Percentiles rank a stretch among this genome's conserved stretches.
Evolutionary conservation across 2,329 filamentous ascomycete genomes (phyloP).

Genomic region (Trichoderma koningiopsis): DNA sequence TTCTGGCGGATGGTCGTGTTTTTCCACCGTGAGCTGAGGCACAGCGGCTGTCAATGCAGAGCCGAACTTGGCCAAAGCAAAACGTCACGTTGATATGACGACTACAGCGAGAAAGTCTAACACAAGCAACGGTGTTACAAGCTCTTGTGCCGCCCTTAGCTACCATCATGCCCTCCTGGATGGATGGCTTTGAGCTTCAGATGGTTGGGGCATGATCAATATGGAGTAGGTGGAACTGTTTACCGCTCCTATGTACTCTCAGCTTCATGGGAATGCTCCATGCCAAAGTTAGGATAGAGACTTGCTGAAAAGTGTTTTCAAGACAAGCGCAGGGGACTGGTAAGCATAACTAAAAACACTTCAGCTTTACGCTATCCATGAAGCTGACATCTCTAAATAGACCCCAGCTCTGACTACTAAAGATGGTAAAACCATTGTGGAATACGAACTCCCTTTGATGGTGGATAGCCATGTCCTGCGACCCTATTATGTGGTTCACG

Average conservation of each 20-base stretch:
- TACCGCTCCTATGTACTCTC: not conserved
- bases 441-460: not conserved
- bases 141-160: not conserved
- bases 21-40: constrained; percentile 28
- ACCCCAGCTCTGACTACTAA: not conserved
- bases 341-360: not conserved
- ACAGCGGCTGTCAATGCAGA: not conserved
- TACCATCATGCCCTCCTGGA: not conserved
- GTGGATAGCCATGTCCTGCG: not conserved
- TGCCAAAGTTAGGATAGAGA: not conserved
- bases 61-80: not conserved
- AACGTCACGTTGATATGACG: not conserved
- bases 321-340: not conserved
- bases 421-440: not conserved
- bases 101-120: not conserved
- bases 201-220: not conserved
- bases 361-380: not conserved
- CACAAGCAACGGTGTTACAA: not conserved
- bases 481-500: not conserved
- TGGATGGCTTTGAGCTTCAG: not conserved
- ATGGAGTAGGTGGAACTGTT: not conserved
- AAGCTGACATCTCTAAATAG: not conserved
- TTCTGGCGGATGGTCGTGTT: constrained; percentile 40
- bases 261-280: not conserved
- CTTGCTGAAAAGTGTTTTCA: not conserved